These are phyloP conservation scores for Hortiboletus campestris DNA, from an alignment of 768 basidiomycete genomes.

Conservation along the genomic window DNA sequence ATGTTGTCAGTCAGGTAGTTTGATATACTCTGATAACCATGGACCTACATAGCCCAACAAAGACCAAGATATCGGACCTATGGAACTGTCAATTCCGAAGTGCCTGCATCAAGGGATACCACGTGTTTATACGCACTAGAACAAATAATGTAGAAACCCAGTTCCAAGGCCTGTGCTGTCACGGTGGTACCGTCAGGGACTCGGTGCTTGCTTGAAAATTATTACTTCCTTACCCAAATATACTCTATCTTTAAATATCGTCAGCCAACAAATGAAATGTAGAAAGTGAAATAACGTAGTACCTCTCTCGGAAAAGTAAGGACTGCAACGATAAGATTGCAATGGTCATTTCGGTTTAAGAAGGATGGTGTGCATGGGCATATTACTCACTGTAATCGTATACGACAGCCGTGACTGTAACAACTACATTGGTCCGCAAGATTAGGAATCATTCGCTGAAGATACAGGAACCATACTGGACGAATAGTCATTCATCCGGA, in stretches of 20 bases:
- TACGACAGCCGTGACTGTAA: neutral
- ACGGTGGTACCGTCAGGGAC: neutral
- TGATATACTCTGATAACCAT: too few relatives aligned
- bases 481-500: neutral
- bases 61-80: conserved; percentile 1
- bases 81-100: neutral
- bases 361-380: too few relatives aligned
- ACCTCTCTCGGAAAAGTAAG: neutral
- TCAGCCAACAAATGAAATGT: neutral
- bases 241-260: neutral
- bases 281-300: neutral
- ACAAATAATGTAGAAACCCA: neutral
- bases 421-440: neutral
- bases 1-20: neutral
- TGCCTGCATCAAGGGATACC: too few relatives aligned
- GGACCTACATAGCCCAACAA: neutral
- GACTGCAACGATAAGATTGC: neutral
- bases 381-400: neutral
- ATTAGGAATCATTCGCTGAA: too few relatives aligned
- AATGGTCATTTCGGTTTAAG: neutral
- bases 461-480: neutral
- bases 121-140: neutral
- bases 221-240: neutral
- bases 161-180: neutral
- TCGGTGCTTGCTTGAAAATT: too few relatives aligned